These are phyloP conservation scores for Hypsizygus ulmarius DNA, from an alignment of 1,284 basidiomycete genomes.

Conservation along the genomic window DNA sequence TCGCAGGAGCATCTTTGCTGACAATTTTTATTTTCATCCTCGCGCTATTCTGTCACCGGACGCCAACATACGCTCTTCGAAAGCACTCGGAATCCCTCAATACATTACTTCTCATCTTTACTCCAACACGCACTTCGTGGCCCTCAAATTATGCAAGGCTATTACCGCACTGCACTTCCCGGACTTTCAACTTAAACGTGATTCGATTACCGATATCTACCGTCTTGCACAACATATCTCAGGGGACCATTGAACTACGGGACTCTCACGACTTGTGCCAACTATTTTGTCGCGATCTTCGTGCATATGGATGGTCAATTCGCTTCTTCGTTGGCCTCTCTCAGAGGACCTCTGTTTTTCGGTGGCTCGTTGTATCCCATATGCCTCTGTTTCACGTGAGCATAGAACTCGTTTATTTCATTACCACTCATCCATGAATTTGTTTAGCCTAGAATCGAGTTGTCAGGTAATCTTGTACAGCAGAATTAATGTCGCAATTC, in stretches of 20 bases:
- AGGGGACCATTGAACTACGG: constrained; percentile 34
- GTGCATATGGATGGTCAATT: constrained; percentile 31
- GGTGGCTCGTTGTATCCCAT: constrained; percentile 25
- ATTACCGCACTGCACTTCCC: constrained; percentile 15
- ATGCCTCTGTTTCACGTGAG: constrained; percentile 16
- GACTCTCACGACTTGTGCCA: constrained; percentile 27
- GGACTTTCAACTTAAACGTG: constrained; percentile 15
- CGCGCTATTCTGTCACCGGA: background rate
- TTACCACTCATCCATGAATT: background rate
- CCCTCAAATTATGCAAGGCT: constrained; percentile 23
- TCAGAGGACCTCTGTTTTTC: constrained; percentile 23
- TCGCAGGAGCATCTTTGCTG: too few relatives aligned
- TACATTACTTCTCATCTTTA: constrained; percentile 31
- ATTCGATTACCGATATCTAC: constrained; percentile 21
- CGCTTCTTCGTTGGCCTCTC: constrained; percentile 20
- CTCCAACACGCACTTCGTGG: constrained; percentile 32
- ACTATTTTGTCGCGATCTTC: constrained; percentile 27
- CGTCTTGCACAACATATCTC: constrained; percentile 26
- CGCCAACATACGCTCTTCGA: background rate
- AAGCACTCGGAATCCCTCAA: constrained; percentile 15
- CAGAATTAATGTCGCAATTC: background rate
- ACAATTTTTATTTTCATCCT: background rate
- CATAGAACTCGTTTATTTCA: too few relatives aligned
- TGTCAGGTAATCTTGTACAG: background rate
- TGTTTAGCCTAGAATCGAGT: background rate